Percentiles rank a stretch among this genome's conserved stretches.
phyloP scores from a whole-genome alignment of 352 stramenopile genomes.

The Pythium phragmiticola region DNA sequence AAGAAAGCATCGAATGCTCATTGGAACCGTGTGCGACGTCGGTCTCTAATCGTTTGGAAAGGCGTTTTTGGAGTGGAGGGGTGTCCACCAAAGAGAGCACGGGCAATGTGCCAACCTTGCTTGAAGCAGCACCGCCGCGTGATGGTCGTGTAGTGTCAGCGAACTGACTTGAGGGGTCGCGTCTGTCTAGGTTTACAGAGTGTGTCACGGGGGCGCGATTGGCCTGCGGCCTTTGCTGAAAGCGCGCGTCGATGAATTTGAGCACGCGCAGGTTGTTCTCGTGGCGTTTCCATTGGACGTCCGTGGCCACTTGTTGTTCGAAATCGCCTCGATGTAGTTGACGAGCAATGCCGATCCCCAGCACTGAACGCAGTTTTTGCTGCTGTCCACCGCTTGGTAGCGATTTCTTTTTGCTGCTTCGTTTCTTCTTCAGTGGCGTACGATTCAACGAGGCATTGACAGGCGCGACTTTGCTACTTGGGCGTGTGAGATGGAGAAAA shows the following conservation, averaged over 20 bases:
- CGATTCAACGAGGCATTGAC: neutral
- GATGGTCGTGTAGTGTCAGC: neutral
- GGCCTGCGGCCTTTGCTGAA: neutral
- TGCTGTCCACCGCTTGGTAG: slow-evolving; percentile 4
- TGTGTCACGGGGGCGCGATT: neutral
- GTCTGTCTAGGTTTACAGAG: slow-evolving; percentile 6
- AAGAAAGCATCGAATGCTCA: neutral
- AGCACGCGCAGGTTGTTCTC: slow-evolving; percentile 16
- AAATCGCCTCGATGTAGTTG: neutral
- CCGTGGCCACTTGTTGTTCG: neutral
- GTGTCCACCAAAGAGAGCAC: too few species aligned
- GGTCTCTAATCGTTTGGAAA: too few species aligned
- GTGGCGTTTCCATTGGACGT: slow-evolving; percentile 16
- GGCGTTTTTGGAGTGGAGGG: too few species aligned
- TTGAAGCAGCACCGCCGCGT: neutral
- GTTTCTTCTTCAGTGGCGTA: neutral
- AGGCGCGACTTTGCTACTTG: neutral
- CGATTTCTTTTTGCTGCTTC: slow-evolving; percentile 3
- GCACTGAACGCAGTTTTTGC: slow-evolving; percentile 4
- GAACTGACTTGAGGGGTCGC: neutral
- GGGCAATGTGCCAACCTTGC: too few species aligned
- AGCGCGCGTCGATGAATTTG: slow-evolving; percentile 10
- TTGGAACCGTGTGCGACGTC: neutral
- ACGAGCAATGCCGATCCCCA: neutral
- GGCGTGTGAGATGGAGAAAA: neutral